Percentiles rank a stretch among this genome's conserved stretches.
phyloP scores from a whole-genome alignment of 257 asterid species.

The Galeopsis tetrahit region DNA sequence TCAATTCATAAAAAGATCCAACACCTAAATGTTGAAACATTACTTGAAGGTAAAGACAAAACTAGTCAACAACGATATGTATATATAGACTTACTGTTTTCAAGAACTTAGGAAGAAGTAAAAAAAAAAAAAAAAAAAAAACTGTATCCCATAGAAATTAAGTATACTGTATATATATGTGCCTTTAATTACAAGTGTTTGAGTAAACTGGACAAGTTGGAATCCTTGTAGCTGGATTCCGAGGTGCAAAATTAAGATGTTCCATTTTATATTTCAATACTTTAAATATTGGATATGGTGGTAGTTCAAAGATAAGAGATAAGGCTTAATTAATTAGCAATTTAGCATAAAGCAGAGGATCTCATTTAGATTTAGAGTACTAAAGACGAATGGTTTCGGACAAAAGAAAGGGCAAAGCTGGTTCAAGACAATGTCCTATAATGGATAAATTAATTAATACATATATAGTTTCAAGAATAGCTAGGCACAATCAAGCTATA shows the following conservation, averaged over 20 bases:
- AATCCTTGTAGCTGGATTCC: not conserved
- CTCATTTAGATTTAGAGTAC: not conserved
- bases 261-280: too few relatives aligned
- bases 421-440: conserved; percentile 33
- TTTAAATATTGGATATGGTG: too few relatives aligned
- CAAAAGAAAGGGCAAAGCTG: conserved; percentile 34
- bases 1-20: conserved; percentile 2
- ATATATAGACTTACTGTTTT: conserved; percentile 8
- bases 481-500: conserved; percentile 41
- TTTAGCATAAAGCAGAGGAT: not conserved
- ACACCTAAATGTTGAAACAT: conserved; percentile 27
- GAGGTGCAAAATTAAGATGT: too few relatives aligned
- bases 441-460: conserved; percentile 7
- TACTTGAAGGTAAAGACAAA: conserved; percentile 16
- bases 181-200: conserved; percentile 24
- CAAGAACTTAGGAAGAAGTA: not conserved
- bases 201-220: conserved; percentile 8
- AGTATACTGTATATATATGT: not conserved
- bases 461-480: conserved; percentile 40
- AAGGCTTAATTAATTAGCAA: not conserved
- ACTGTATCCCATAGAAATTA: not conserved
- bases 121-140: not conserved
- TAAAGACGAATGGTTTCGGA: conserved; percentile 29
- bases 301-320: not conserved
- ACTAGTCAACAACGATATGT: not conserved